These are phyloP conservation scores for Macrolepiota dolichaula DNA, from an alignment of 768 basidiomycete species.

Conservation along the genomic window DNA sequence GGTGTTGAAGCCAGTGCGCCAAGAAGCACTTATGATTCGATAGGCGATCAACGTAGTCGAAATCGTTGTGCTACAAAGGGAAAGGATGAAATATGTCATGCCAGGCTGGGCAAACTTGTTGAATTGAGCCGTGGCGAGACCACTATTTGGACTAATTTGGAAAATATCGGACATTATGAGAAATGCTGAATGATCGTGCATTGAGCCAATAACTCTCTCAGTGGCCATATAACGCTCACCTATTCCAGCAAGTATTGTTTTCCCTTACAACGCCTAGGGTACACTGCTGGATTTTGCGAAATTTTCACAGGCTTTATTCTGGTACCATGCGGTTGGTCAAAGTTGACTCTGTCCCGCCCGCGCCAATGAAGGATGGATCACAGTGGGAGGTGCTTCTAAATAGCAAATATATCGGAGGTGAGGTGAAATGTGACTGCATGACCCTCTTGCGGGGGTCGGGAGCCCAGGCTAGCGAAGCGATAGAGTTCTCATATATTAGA, in stretches of 20 bases:
- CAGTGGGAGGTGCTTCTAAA: no score
- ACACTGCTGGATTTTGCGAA: no score
- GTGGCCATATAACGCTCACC: background rate
- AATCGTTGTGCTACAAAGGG: slow-evolving; percentile 3
- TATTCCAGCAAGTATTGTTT: background rate
- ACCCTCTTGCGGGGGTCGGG: no score
- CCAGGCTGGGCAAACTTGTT: slow-evolving; percentile 4
- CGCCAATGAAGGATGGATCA: no score
- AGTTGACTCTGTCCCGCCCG: no score
- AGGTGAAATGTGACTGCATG: no score
- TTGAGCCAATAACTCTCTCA: background rate
- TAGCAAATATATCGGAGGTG: no score
- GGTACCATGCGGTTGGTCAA: no score
- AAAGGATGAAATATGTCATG: slow-evolving; percentile 4
- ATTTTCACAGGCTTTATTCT: no score
- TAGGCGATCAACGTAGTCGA: slow-evolving; percentile 1
- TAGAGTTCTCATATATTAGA: no score
- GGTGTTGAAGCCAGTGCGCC: background rate
- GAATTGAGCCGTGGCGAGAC: background rate
- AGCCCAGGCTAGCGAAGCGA: no score
- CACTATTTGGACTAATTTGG: background rate
- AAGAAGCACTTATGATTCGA: background rate
- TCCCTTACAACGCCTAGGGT: no score
- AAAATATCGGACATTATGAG: background rate
- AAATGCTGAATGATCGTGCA: background rate